Evolutionary conservation across 2,329 filamentous ascomycete genomes (phyloP).

Genomic region (Fusarium albidum): DNA sequence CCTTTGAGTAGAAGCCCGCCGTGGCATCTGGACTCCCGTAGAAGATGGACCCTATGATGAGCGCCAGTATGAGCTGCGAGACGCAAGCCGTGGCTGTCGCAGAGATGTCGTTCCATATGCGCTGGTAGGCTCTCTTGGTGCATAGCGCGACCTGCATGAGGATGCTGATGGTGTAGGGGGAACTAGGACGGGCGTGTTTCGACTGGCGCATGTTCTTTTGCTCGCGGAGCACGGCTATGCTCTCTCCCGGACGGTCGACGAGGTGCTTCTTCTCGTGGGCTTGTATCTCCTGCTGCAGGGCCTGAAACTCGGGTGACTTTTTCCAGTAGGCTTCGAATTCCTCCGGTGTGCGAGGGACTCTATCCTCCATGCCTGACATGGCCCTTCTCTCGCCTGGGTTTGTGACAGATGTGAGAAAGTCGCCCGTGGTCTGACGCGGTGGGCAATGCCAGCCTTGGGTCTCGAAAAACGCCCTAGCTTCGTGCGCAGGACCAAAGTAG

Average conservation of each 20-base stretch:
- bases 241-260: constrained; percentile 49
- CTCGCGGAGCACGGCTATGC: constrained; percentile 52
- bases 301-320: constrained; percentile 53
- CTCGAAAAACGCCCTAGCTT: constrained; percentile 72
- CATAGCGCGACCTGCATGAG: constrained; percentile 62
- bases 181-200: constrained; percentile 61
- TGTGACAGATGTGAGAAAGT: constrained; percentile 75
- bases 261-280: constrained; percentile 57
- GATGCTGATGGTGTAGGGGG: constrained; percentile 65
- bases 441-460: constrained; percentile 74
- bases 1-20: constrained; percentile 60
- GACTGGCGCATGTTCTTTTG: constrained; percentile 61
- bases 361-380: constrained; percentile 65
- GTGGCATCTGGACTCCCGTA: constrained; percentile 60
- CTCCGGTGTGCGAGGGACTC: constrained; percentile 72
- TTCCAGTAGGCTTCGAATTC: constrained; percentile 67
- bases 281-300: constrained; percentile 57
- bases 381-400: constrained; percentile 67
- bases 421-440: constrained; percentile 70
- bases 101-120: constrained; percentile 60
- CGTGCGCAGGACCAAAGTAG: constrained; percentile 71
- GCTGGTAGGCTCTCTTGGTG: constrained; percentile 59
- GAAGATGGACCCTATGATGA: constrained; percentile 70
- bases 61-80: constrained; percentile 62
- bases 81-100: constrained; percentile 55